These are phyloP conservation scores for Pseudonitzschia multiseries DNA, from an alignment of 108 stramenopile species.

Conservation along the genomic window DNA sequence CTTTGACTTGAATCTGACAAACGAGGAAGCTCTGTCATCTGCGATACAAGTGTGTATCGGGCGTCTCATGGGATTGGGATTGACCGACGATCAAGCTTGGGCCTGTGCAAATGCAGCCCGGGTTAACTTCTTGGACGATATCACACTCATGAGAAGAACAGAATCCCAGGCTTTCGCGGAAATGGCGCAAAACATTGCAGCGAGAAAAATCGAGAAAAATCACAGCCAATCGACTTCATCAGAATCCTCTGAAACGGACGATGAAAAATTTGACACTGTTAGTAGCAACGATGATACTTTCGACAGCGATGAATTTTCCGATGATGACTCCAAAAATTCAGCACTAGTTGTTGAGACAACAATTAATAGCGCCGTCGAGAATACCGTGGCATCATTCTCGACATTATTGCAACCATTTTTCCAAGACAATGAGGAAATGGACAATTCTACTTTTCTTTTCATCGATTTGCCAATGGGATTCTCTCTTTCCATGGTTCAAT, in stretches of 20 bases:
- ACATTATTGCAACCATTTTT: conserved; percentile 21
- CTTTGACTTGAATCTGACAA: conserved; percentile 59
- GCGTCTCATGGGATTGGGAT: conserved; percentile 49
- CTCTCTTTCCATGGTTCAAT: conserved; percentile 26
- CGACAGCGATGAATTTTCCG: conserved; percentile 15
- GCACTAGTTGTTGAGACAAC: conserved; percentile 40
- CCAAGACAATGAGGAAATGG: conserved; percentile 10
- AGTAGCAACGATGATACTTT: neutral
- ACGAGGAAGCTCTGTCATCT: conserved; percentile 57
- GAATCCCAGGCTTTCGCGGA: conserved; percentile 19
- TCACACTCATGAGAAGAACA: conserved; percentile 37
- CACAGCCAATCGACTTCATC: neutral
- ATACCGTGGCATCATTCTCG: conserved; percentile 34
- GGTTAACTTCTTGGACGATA: conserved; percentile 52
- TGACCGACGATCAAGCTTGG: conserved; percentile 50
- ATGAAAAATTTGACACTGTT: neutral
- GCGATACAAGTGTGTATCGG: conserved; percentile 62
- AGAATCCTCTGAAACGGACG: neutral
- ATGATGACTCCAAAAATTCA: conserved; percentile 41
- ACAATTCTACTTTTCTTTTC: conserved; percentile 21
- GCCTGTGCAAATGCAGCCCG: conserved; percentile 47
- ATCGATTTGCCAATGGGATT: conserved; percentile 40
- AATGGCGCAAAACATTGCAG: neutral
- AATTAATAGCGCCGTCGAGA: conserved; percentile 43
- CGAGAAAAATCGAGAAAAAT: too few relatives aligned